These are phyloP conservation scores for Syzygium grande DNA, from an alignment of 345 rosid genomes.

Conservation along the genomic window DNA sequence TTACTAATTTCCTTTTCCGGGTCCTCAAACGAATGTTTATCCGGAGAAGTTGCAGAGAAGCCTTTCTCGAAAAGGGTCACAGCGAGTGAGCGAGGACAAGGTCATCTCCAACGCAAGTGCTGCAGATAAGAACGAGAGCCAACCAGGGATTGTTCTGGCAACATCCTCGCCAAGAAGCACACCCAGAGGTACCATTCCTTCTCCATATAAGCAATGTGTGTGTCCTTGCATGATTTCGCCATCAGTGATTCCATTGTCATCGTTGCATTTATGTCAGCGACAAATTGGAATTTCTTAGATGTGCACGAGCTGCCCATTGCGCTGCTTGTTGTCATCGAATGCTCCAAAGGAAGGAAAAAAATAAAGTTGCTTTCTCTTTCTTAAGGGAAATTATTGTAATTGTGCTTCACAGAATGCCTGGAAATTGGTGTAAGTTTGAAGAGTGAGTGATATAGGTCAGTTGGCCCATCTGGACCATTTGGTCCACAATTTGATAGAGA, in stretches of 20 bases:
- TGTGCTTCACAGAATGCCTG: neutral
- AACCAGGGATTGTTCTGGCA: slow-evolving; percentile 14
- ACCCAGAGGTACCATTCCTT: slow-evolving; percentile 15
- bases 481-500: neutral
- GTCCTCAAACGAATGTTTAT: neutral
- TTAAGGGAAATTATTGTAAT: neutral
- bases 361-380: neutral
- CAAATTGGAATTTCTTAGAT: neutral
- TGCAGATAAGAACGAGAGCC: slow-evolving; percentile 30
- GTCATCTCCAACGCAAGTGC: slow-evolving; percentile 33
- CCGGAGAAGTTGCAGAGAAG: slow-evolving; percentile 53
- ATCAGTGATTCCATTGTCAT: neutral
- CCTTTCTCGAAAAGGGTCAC: slow-evolving; percentile 67
- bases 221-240: neutral
- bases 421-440: neutral
- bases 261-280: neutral
- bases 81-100: slow-evolving; percentile 29
- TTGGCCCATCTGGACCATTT: neutral
- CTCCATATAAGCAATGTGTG: neutral
- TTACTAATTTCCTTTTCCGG: neutral
- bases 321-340: neutral
- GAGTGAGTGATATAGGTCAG: neutral
- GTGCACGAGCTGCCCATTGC: neutral
- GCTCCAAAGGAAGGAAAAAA: neutral
- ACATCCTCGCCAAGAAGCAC: slow-evolving; percentile 44